A percentile compares a stretch with the other conserved stretches of the same genome.
phyloP scores from a whole-genome alignment of 2,329 filamentous ascomycete species.

The Fusarium brevicatenulatum region DNA sequence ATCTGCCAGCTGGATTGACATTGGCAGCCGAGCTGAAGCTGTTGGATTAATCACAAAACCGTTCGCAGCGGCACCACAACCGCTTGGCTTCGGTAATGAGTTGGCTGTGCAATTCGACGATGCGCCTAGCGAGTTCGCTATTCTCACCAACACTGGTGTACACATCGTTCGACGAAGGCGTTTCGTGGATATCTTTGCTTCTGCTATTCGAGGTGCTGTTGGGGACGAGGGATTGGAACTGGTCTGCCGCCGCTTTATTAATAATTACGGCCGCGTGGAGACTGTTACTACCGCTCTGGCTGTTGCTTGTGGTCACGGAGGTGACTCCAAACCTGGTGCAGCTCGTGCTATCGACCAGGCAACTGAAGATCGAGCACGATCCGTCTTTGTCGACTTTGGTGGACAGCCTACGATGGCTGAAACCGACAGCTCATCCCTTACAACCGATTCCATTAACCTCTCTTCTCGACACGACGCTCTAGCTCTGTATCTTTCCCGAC shows the following conservation, averaged over 20 bases:
- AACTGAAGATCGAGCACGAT: conserved; percentile 84
- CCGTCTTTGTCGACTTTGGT: conserved; percentile 91
- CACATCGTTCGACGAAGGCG: conserved; percentile 85
- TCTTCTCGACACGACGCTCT: conserved; percentile 92
- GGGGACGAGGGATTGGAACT: conserved; percentile 84
- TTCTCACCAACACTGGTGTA: conserved; percentile 90
- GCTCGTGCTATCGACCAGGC: conserved; percentile 83
- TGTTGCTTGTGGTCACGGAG: conserved; percentile 93
- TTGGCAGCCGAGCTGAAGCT: conserved; percentile 79
- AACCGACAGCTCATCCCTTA: conserved; percentile 74
- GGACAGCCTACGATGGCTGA: conserved; percentile 88
- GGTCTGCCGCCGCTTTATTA: conserved; percentile 85
- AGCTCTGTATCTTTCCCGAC: conserved; percentile 84
- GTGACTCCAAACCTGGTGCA: conserved; percentile 76
- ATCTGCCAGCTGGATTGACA: conserved; percentile 79
- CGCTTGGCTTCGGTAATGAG: conserved; percentile 91
- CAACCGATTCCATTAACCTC: conserved; percentile 83
- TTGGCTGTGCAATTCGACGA: conserved; percentile 95
- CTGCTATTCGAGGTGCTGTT: conserved; percentile 76
- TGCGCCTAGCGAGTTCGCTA: conserved; percentile 82
- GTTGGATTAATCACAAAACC: conserved; percentile 80
- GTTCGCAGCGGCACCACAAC: conserved; percentile 74
- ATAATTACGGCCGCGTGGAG: conserved; percentile 87
- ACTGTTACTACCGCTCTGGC: conserved; percentile 91
- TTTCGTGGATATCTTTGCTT: conserved; percentile 91